Conservation (phyloP, 1,284 basidiomycete genomes). For the Polyporus tsugae region DNA sequence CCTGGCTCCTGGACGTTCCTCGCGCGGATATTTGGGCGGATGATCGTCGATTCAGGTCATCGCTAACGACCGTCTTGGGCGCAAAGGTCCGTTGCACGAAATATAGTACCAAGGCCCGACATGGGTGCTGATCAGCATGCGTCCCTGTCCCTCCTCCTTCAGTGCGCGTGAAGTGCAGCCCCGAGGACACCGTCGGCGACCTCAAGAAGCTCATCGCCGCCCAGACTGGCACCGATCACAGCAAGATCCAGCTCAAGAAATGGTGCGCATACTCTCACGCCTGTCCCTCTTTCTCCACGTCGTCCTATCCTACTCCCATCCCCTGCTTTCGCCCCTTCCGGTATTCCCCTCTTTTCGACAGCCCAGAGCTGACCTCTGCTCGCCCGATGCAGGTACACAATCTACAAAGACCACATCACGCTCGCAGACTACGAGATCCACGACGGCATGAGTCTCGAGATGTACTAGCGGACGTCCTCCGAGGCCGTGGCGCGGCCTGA, state of each 20-base stretch:
- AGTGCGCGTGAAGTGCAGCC: slow-evolving; percentile 94
- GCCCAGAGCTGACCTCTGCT: not conserved
- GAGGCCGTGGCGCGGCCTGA: not conserved
- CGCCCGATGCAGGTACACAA: slow-evolving; percentile 74
- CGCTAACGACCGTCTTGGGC: slow-evolving; percentile 95
- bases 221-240: slow-evolving; percentile 89
- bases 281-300: not conserved
- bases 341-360: not conserved
- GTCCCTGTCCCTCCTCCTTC: not conserved
- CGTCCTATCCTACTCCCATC: not conserved
- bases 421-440: slow-evolving; percentile 94
- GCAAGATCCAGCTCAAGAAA: slow-evolving; percentile 96
- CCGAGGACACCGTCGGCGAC: slow-evolving; percentile 96
- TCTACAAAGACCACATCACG: slow-evolving; percentile 95
- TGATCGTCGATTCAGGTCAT: slow-evolving; percentile 69
- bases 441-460: slow-evolving; percentile 94
- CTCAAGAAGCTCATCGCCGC: slow-evolving; percentile 97
- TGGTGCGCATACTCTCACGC: slow-evolving; percentile 65
- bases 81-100: slow-evolving; percentile 78
- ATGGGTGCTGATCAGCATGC: slow-evolving; percentile 14
- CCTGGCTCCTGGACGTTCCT: not conserved
- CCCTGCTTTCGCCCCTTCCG: not conserved
- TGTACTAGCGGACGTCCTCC: slow-evolving; percentile 65
- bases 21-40: not conserved
- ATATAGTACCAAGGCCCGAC: not conserved